Conservation (phyloP, 179 eudicot genomes). For the Vitellaria paradoxa region DNA sequence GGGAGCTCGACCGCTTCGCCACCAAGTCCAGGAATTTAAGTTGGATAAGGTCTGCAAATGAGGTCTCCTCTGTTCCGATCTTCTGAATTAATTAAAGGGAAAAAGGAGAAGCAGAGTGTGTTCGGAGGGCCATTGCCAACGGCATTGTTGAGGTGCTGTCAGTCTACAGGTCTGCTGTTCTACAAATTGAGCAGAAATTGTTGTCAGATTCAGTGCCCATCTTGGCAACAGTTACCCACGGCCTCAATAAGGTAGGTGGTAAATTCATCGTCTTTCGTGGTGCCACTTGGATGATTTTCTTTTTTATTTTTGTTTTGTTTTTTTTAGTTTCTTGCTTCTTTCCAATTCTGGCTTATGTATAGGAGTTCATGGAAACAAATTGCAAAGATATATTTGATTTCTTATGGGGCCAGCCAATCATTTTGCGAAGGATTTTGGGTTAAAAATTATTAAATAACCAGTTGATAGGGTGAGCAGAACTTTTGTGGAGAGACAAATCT, state of each 20-base stretch:
- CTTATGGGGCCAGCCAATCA: not conserved
- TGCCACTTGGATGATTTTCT: not conserved
- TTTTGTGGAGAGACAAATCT: not conserved
- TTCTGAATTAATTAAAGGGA: slow-evolving; percentile 45
- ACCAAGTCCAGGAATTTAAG: slow-evolving; percentile 81
- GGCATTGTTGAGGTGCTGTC: slow-evolving; percentile 92
- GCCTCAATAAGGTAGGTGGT: slow-evolving; percentile 77
- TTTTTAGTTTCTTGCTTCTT: not conserved
- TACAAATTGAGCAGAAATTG: slow-evolving; percentile 87
- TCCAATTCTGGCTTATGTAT: not conserved
- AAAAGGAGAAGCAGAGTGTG: slow-evolving; percentile 59
- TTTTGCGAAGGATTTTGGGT: not conserved
- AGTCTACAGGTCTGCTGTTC: slow-evolving; percentile 87
- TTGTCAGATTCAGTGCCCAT: slow-evolving; percentile 86
- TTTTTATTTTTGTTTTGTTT: no score
- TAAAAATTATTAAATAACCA: not conserved
- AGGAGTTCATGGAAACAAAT: not conserved
- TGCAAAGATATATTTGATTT: not conserved
- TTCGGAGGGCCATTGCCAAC: slow-evolving; percentile 89
- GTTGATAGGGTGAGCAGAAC: not conserved
- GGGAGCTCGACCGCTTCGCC: slow-evolving; percentile 92
- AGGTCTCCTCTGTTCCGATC: slow-evolving; percentile 40
- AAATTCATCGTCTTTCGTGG: not conserved
- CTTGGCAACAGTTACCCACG: slow-evolving; percentile 85
- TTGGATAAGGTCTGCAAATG: slow-evolving; percentile 72